These are phyloP conservation scores for Fusarium xyrophilum DNA, from an alignment of 2,329 filamentous ascomycete species.

Conservation along the genomic window DNA sequence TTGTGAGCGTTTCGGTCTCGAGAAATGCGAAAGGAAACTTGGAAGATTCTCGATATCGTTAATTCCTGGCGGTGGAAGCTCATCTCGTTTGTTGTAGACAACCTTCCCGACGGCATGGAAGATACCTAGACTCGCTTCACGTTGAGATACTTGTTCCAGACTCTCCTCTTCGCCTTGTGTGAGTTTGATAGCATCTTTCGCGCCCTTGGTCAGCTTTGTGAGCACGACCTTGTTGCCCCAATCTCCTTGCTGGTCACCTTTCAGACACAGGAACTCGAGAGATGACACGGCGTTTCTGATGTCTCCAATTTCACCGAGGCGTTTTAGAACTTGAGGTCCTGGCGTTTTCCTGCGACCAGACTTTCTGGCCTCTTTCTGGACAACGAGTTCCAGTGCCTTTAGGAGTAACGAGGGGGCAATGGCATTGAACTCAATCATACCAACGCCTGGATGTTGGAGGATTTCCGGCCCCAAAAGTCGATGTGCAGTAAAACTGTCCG, in stretches of 20 bases:
- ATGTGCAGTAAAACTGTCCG: slow-evolving; percentile 93
- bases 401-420: slow-evolving; percentile 85
- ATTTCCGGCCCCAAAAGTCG: slow-evolving; percentile 87
- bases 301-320: slow-evolving; percentile 85
- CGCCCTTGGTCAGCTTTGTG: slow-evolving; percentile 69
- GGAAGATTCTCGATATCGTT: slow-evolving; percentile 63
- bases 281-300: slow-evolving; percentile 91
- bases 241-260: slow-evolving; percentile 75
- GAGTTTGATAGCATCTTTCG: slow-evolving; percentile 63
- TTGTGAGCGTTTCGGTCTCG: slow-evolving; percentile 68
- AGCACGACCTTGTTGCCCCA: slow-evolving; percentile 79
- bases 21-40: slow-evolving; percentile 61
- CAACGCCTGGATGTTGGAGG: slow-evolving; percentile 78
- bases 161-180: slow-evolving; percentile 82
- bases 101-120: slow-evolving; percentile 97
- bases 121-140: slow-evolving; percentile 89
- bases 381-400: slow-evolving; percentile 81
- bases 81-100: slow-evolving; percentile 90
- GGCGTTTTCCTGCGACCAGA: slow-evolving; percentile 79
- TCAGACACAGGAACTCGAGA: slow-evolving; percentile 88
- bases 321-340: slow-evolving; percentile 78
- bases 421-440: slow-evolving; percentile 88
- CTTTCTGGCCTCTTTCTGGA: slow-evolving; percentile 83
- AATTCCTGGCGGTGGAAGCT: slow-evolving; percentile 51
- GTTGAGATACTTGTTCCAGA: slow-evolving; percentile 79